Base-by-base conservation (phyloP, 495 filamentous ascomycete genomes). In the Podospora didyma region DNA sequence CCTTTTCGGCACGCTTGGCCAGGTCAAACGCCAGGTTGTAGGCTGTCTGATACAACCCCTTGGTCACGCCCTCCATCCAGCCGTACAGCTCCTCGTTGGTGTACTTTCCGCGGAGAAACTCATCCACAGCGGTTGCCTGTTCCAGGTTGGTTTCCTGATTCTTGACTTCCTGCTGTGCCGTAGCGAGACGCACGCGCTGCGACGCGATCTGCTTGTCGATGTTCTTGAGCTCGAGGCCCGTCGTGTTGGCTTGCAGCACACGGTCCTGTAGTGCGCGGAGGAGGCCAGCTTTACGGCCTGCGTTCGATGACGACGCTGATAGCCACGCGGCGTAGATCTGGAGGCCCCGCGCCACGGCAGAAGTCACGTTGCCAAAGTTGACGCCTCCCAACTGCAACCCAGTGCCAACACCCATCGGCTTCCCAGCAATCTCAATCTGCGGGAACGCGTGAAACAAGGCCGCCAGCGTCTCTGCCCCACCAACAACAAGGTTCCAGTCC, bases 161-260 rank as follows among this genome's bases (percentile, higher is more conserved):
- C 4, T 56, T 46, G 39, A 67, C 56, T 2, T 74, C 73, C n/a
- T 52, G 20, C 1, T 59, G 20, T 0, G 52, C 46, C 0, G 61
- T 48, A 2, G 41, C 19, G 9, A 67, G 23, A 7, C 67, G 62
- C 3, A 54, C 35, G 44, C 58, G 28, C 23, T 56, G 46, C 1
- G 56, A 45, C 14, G 46, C 46, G 34, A 74, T 72, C 62, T 74
- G 69, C 19, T 45, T 47, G 47, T 76, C 64, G 9, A 70, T 65
- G 7, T 28, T 28, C 44, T 59, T 62, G 53, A 75, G 60, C 19
- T 76, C 71, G 35, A 44, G 34, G 1, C 67, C 71, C 7, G 59
- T 54, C 5, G 48, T 20, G 50, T 74, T 74, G 24, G 66, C 67
- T 35, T 63, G 46, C 2, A 51, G 55, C 5, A 49, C 14, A 3